Conservation (phyloP, 169 alveolate genomes). For the Cystoisospora suis region DNA sequence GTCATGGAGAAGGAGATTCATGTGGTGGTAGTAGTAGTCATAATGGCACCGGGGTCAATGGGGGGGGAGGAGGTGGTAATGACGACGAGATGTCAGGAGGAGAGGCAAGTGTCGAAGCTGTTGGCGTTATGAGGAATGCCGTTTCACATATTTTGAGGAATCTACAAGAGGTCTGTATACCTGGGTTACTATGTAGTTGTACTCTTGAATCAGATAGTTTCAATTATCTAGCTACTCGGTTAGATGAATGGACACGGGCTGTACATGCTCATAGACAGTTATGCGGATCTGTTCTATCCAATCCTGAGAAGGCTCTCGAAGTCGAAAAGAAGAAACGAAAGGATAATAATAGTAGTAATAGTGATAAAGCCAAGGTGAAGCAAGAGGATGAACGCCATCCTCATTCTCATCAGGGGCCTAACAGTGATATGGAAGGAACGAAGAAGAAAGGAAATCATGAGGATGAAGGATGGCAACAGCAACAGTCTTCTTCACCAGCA, state of each 20-base stretch:
- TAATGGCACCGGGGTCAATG: background rate
- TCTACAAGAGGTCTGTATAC: conserved; percentile 34
- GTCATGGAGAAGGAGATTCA: background rate
- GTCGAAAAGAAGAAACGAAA: background rate
- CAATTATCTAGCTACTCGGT: conserved; percentile 4
- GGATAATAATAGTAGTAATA: background rate
- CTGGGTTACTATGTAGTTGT: background rate
- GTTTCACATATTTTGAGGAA: conserved; percentile 40
- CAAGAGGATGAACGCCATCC: background rate
- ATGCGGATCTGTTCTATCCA: conserved; percentile 31
- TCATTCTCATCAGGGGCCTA: background rate
- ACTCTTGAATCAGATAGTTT: background rate
- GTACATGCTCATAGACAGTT: conserved; percentile 47
- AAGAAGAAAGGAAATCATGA: background rate
- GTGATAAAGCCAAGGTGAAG: background rate
- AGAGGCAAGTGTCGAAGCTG: conserved; percentile 23
- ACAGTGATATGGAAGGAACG: background rate
- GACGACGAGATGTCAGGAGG: too few relatives aligned
- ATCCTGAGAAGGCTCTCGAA: background rate
- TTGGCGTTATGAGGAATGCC: conserved; percentile 59
- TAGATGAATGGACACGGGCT: conserved; percentile 50
- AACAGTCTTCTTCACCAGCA: too few relatives aligned
- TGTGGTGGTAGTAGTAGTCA: background rate
- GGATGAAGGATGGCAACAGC: background rate
- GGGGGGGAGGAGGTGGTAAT: background rate